These are phyloP conservation scores for Didymosphaeria variabile DNA, from an alignment of 2,329 filamentous ascomycete genomes.

Conservation along the genomic window DNA sequence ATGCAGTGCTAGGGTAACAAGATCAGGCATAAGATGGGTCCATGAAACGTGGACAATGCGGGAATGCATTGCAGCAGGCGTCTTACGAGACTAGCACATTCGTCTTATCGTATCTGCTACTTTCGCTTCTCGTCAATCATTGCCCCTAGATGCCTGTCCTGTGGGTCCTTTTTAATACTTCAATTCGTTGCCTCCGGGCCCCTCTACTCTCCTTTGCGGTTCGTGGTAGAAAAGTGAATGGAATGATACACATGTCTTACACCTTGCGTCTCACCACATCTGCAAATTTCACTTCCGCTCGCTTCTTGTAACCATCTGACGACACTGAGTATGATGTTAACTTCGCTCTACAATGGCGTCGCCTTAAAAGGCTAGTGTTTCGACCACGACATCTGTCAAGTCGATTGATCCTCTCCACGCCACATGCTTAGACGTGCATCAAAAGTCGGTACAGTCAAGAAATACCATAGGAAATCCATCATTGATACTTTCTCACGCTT, in stretches of 20 bases:
- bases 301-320: slow-evolving; percentile 7
- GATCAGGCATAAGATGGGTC: background rate
- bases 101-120: background rate
- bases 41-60: background rate
- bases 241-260: background rate
- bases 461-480: background rate
- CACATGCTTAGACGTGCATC: background rate
- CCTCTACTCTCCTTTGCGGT: background rate
- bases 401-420: background rate
- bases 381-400: background rate
- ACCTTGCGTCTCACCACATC: background rate
- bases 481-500: background rate
- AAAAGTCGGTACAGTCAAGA: background rate
- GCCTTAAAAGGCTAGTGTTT: background rate
- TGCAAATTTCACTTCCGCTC: background rate
- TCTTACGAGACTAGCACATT: background rate
- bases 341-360: background rate
- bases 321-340: background rate
- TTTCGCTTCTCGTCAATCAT: slow-evolving; percentile 9
- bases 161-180: background rate
- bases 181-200: background rate
- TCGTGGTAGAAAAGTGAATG: background rate
- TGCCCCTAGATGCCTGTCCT: background rate
- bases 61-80: background rate
- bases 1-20: background rate